Evolutionary conservation across 768 basidiomycete genomes (phyloP), one percentile per base, ranked within the genome.

Genomic region (Coprinopsis marcescibilis): DNA sequence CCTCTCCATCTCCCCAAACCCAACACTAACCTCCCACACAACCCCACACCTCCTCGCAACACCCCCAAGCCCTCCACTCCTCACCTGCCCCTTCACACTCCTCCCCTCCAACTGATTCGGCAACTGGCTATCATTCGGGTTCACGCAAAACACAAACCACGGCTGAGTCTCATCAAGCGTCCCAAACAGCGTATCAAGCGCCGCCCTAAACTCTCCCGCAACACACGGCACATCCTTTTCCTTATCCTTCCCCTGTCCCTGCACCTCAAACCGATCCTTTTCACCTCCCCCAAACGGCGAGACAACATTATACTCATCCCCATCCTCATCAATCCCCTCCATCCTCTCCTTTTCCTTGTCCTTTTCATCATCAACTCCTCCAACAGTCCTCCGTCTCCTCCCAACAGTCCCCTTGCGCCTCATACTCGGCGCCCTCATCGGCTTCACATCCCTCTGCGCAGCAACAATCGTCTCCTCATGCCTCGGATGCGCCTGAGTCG

Each of bases 401-500:
- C 79, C 81, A 50, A 88, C 63, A 0, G 85, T 81, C 17, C 75
- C 76, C 65, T 91, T 92, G 48, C 92, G 76, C 38, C 90, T 75
- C 0, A 85, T 95, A 0, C 91, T 95, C 0, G 94, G 94, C 0
- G 88, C 81, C 7, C 94, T 82, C 83, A 96, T 90, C 0, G 95
- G 95, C 64, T 94, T 92, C 53, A 92, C 83, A 27, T 83, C 82
- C 61, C 96, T 93, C 60, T 93, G 91, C 0, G 92, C 93, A 4
- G 92, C 80, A 13, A 97, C 94, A 51, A 97, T 94, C 0, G 94
- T 96, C 42, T 95, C 93, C 57, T 97, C 92, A 56, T 94, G 85
- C 52, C 85, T 72, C 0, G 95, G 93, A 59, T 97, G 93, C 0
- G 84, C 89, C 58, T 92, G 85, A 0, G 91, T 95, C 0, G 92